These are phyloP conservation scores for Parsonsia alboflavescens DNA, from an alignment of 257 asterid species.

Conservation along the genomic window DNA sequence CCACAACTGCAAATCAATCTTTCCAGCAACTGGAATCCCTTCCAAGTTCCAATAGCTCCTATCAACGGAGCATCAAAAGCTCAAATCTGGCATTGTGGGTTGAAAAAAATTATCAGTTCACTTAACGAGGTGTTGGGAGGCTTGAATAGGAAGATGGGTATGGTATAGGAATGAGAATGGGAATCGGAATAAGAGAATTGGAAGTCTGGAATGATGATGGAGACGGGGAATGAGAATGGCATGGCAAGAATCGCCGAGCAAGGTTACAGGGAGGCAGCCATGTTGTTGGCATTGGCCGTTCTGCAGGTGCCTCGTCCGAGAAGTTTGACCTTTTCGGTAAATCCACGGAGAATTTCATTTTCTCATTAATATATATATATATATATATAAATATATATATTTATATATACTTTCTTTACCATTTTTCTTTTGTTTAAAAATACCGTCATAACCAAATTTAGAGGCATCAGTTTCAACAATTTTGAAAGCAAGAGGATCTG, in stretches of 20 bases:
- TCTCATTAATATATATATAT: no score
- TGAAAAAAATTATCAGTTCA: not conserved
- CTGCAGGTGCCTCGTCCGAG: not conserved
- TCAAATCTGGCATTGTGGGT: not conserved
- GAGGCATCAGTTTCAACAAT: no score
- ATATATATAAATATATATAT: no score
- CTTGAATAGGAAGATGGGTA: not conserved
- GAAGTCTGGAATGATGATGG: not conserved
- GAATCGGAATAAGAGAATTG: not conserved
- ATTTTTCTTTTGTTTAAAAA: no score
- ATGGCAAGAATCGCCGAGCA: conserved; percentile 2
- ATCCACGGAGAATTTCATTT: no score
- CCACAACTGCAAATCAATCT: conserved; percentile 29
- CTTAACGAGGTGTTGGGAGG: not conserved
- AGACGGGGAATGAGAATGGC: not conserved
- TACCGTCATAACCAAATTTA: no score
- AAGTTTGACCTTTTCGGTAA: not conserved
- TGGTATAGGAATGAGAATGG: not conserved
- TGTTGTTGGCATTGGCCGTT: not conserved
- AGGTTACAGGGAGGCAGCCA: not conserved
- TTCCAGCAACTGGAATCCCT: not conserved
- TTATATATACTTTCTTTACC: no score
- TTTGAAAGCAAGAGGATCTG: no score
- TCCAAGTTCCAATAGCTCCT: not conserved
- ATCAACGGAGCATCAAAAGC: not conserved